Percentiles rank a stretch among this genome's conserved stretches.
phyloP scores from a whole-genome alignment of 2,329 filamentous ascomycete genomes.

The Curvularia eragrostidis region DNA sequence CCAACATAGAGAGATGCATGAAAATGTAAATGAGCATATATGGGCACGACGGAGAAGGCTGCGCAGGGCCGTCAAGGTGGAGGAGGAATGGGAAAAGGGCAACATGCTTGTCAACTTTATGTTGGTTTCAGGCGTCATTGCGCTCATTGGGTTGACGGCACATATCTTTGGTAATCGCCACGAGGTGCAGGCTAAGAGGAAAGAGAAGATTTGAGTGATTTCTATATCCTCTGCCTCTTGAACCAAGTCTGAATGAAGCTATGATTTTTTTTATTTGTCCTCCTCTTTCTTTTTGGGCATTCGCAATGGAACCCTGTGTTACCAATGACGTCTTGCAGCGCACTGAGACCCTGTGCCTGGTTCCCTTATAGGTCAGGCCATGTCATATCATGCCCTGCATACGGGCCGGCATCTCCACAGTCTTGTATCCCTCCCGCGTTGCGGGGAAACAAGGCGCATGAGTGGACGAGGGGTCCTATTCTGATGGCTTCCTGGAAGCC shows the following conservation, averaged over 20 bases:
- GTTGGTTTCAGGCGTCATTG: conserved; percentile 36
- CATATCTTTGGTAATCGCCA: conserved; percentile 27
- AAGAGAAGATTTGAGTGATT: conserved; percentile 8
- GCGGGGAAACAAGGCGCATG: neutral
- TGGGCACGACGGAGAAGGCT: conserved; percentile 50
- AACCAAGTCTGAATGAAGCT: neutral
- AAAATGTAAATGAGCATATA: conserved; percentile 63
- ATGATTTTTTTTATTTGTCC: neutral
- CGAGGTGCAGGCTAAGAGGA: conserved; percentile 10
- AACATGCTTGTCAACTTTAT: conserved; percentile 42
- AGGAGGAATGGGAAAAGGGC: conserved; percentile 34
- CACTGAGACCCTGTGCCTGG: neutral
- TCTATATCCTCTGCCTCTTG: neutral
- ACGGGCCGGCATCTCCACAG: conserved; percentile 4
- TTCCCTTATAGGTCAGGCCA: neutral
- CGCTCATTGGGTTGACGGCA: conserved; percentile 31
- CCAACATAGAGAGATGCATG: conserved; percentile 76
- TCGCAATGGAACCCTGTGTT: neutral
- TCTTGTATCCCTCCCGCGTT: neutral
- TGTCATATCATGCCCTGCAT: conserved; percentile 3
- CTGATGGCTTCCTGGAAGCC: neutral
- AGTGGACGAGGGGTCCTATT: neutral
- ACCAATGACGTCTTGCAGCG: neutral
- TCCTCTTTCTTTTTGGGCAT: neutral
- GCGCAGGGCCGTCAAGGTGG: conserved; percentile 19